Percentiles rank a stretch among this genome's conserved stretches.
phyloP scores from a whole-genome alignment of 2,329 filamentous ascomycete genomes.

The Orbilia quercus region DNA sequence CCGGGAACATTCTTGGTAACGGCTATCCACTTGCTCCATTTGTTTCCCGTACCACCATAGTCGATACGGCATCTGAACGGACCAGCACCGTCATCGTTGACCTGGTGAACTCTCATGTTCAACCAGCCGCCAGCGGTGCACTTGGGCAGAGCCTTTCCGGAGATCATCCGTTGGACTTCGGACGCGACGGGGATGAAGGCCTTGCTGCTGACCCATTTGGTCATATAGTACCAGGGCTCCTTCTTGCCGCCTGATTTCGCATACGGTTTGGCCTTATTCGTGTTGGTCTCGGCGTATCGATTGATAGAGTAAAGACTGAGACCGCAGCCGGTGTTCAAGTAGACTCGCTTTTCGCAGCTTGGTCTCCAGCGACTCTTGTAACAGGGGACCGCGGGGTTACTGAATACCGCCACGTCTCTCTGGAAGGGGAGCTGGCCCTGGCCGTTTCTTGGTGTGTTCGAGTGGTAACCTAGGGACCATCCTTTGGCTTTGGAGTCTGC shows the following conservation, averaged over 20 bases:
- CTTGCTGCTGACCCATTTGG: conserved; percentile 12
- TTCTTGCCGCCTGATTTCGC: conserved; percentile 13
- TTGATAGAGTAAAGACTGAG: conserved; percentile 26
- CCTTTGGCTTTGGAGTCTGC: neutral
- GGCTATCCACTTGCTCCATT: too few relatives aligned
- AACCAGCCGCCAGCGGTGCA: conserved; percentile 16
- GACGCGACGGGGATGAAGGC: conserved; percentile 7
- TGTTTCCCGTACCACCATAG: conserved; percentile 6
- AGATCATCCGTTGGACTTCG: conserved; percentile 5
- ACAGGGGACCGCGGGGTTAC: conserved; percentile 12
- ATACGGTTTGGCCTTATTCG: conserved; percentile 21
- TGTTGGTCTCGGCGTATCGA: conserved; percentile 8
- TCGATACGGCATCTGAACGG: conserved; percentile 32
- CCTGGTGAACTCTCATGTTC: conserved; percentile 11
- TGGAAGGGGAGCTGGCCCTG: conserved; percentile 5
- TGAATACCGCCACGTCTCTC: conserved; percentile 13
- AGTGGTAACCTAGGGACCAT: conserved; percentile 15
- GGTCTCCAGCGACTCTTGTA: conserved; percentile 1
- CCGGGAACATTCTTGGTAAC: too few relatives aligned
- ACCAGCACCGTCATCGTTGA: conserved; percentile 31
- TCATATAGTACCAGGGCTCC: conserved; percentile 25
- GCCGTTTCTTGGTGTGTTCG: neutral
- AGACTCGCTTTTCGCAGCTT: neutral
- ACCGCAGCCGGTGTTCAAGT: conserved; percentile 12
- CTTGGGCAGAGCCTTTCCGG: neutral